Percentiles rank a stretch among this genome's conserved stretches.
Conservation (phyloP, 2,329 filamentous ascomycete species). For the Botrytis porri region DNA sequence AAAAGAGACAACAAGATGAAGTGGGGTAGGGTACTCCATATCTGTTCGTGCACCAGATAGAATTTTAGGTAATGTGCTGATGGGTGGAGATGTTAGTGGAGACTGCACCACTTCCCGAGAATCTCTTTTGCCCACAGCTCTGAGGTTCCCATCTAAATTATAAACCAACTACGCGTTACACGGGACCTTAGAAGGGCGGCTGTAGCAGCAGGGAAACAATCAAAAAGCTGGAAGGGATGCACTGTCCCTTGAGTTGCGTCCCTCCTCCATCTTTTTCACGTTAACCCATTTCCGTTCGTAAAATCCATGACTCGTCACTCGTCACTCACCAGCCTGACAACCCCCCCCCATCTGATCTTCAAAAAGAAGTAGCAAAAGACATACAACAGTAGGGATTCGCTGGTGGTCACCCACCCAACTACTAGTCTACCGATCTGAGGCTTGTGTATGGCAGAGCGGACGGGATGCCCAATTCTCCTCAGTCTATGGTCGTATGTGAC, state of each 20-base stretch:
- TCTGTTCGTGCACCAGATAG: background rate
- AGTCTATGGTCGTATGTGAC: background rate
- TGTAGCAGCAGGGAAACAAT: background rate
- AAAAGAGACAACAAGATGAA: background rate
- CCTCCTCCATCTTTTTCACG: background rate
- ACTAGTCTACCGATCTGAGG: constrained; percentile 11
- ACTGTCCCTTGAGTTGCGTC: background rate
- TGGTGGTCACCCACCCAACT: constrained; percentile 16
- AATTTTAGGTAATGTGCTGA: background rate
- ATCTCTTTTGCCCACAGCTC: background rate
- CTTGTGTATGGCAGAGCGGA: constrained; percentile 16
- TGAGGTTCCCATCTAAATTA: background rate
- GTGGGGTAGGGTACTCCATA: background rate
- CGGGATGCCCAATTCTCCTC: constrained; percentile 13
- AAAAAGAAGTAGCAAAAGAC: background rate
- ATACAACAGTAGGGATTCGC: constrained; percentile 14
- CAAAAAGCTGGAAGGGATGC: background rate
- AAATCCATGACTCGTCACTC: background rate
- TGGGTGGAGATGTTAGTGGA: background rate
- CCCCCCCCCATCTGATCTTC: too few species aligned
- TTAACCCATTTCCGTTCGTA: background rate
- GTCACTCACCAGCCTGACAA: background rate
- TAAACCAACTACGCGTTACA: background rate
- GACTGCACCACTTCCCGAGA: background rate
- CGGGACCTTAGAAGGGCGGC: background rate